phyloP scores from a whole-genome alignment of 345 rosid species.

The Aquilaria malaccensis region DNA sequence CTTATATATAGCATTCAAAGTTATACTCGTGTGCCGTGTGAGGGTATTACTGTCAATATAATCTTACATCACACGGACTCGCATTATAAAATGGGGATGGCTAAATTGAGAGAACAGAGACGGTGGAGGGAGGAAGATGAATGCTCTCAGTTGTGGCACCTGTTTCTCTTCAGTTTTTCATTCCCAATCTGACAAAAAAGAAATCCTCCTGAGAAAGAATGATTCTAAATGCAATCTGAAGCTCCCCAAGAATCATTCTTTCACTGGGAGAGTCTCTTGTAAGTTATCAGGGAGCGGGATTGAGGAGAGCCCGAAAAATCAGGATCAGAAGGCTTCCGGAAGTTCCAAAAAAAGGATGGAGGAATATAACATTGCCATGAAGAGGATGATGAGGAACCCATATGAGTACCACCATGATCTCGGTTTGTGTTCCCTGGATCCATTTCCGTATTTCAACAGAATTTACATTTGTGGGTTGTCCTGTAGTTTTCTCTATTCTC shows the following conservation, averaged over 20 bases:
- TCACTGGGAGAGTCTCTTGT: conserved; percentile 29
- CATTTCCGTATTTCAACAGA: background rate
- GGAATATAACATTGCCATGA: conserved; percentile 77
- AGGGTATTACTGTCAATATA: conserved; percentile 3
- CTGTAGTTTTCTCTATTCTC: background rate
- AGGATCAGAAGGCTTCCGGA: conserved; percentile 19
- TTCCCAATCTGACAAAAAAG: conserved; percentile 17
- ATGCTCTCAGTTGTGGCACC: conserved; percentile 17
- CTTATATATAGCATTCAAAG: too few relatives aligned
- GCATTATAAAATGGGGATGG: too few relatives aligned
- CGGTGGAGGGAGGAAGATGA: conserved; percentile 23
- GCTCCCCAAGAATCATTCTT: conserved; percentile 17
- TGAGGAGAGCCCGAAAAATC: conserved; percentile 24
- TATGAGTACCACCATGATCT: conserved; percentile 95
- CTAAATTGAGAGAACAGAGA: too few relatives aligned
- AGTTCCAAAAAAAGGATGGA: conserved; percentile 49
- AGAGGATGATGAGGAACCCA: conserved; percentile 84
- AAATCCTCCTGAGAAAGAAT: conserved; percentile 10
- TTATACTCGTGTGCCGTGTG: too few relatives aligned
- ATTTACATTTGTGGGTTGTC: background rate
- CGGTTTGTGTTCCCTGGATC: conserved; percentile 27
- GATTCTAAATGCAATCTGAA: conserved; percentile 8
- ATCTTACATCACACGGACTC: too few relatives aligned
- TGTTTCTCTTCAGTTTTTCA: conserved; percentile 20
- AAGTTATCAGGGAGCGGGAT: conserved; percentile 35